phyloP scores from a whole-genome alignment of 331 rosid genomes.

The Rhamnella rubrinervis region DNA sequence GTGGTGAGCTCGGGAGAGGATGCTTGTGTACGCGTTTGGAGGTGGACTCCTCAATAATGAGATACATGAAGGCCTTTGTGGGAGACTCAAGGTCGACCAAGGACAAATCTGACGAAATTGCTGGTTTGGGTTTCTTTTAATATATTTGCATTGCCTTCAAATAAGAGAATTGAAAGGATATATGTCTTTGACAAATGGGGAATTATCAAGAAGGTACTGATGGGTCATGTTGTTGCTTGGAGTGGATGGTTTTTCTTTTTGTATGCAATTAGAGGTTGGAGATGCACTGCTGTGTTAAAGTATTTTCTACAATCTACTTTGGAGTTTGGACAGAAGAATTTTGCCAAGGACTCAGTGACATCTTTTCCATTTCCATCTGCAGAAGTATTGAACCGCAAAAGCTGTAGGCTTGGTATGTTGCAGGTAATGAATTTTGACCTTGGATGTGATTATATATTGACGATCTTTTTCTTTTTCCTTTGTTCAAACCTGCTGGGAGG shows the following conservation, averaged over 20 bases:
- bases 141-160: too few species aligned
- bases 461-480: background rate
- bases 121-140: constrained; percentile 19
- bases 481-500: background rate
- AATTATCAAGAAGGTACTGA: background rate
- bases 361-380: background rate
- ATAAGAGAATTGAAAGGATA: constrained; percentile 9
- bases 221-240: constrained; percentile 19
- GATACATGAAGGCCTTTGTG: constrained; percentile 10
- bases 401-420: background rate
- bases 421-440: constrained; percentile 2
- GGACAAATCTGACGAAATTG: constrained; percentile 6
- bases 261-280: background rate
- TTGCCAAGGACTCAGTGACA: background rate
- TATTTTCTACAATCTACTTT: background rate
- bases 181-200: background rate
- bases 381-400: constrained; percentile 2
- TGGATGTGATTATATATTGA: background rate
- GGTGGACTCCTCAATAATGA: constrained; percentile 54
- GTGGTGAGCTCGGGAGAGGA: constrained; percentile 97
- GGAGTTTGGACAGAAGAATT: background rate
- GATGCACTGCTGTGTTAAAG: background rate
- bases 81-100: constrained; percentile 28
- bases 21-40: constrained; percentile 96
- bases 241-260: constrained; percentile 8